These are phyloP conservation scores for Aspergillaceae sp. DNA, from an alignment of 2,329 filamentous ascomycete species.

Conservation along the genomic window DNA sequence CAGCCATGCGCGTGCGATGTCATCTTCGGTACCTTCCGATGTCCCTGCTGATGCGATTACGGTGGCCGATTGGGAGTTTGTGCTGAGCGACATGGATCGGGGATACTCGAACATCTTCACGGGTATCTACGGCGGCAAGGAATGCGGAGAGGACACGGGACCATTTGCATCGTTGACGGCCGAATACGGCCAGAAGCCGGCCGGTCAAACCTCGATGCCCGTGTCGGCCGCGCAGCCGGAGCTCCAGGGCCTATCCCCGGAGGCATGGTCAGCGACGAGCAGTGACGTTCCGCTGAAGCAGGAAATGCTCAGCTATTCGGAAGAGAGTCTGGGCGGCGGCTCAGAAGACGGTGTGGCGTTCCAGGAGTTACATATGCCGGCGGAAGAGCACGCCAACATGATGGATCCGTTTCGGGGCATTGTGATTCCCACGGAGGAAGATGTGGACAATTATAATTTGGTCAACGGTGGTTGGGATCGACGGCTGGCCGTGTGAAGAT, in stretches of 20 bases:
- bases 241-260: slow-evolving; percentile 30
- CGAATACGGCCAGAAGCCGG: slow-evolving; percentile 22
- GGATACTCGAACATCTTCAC: slow-evolving; percentile 70
- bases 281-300: slow-evolving; percentile 27
- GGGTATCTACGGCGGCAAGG: slow-evolving; percentile 39
- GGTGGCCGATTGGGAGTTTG: slow-evolving; percentile 69
- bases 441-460: slow-evolving; percentile 24
- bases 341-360: slow-evolving; percentile 35
- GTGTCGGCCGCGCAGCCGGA: slow-evolving; percentile 16
- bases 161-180: slow-evolving; percentile 28
- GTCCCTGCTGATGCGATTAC: slow-evolving; percentile 40
- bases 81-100: slow-evolving; percentile 70
- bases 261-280: slow-evolving; percentile 31
- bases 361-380: slow-evolving; percentile 13
- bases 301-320: slow-evolving; percentile 46
- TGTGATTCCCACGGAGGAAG: slow-evolving; percentile 27
- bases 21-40: slow-evolving; percentile 39
- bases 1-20: slow-evolving; percentile 19
- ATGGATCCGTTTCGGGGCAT: slow-evolving; percentile 30
- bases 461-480: slow-evolving; percentile 23
- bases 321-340: slow-evolving; percentile 49
- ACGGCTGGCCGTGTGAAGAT: slow-evolving; percentile 23
- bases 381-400: slow-evolving; percentile 22
- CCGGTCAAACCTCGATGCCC: slow-evolving; percentile 8
- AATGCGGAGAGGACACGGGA: slow-evolving; percentile 28